Conservation (phyloP, 805 yeast genomes). For the Lachancea sp. region DNA sequence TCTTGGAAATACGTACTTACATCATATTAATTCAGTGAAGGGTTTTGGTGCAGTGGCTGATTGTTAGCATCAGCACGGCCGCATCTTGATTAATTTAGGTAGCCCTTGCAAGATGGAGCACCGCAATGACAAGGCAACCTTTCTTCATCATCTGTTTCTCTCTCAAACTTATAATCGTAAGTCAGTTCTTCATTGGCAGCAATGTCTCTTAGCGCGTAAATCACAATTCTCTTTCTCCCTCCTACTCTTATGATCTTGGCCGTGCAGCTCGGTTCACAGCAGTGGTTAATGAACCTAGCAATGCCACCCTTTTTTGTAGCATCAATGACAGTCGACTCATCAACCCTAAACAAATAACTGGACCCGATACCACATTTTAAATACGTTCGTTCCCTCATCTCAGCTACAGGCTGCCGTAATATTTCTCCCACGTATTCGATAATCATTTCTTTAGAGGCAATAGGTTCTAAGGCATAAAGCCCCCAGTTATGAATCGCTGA, state of each 20-base stretch:
- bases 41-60: no score
- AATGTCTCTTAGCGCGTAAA: slow-evolving; percentile 85
- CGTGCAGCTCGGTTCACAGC: slow-evolving; percentile 95
- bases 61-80: neutral
- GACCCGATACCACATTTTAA: slow-evolving; percentile 91
- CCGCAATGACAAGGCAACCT: slow-evolving; percentile 92
- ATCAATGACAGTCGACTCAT: slow-evolving; percentile 90
- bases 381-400: slow-evolving; percentile 80
- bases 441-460: slow-evolving; percentile 94
- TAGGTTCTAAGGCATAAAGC: slow-evolving; percentile 87
- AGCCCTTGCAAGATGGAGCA: slow-evolving; percentile 90
- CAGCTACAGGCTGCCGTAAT: slow-evolving; percentile 89
- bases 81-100: slow-evolving; percentile 48
- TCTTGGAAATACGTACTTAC: no score
- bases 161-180: slow-evolving; percentile 90
- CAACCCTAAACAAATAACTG: slow-evolving; percentile 84
- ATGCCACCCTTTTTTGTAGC: slow-evolving; percentile 97
- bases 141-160: slow-evolving; percentile 83
- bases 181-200: slow-evolving; percentile 88
- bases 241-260: slow-evolving; percentile 95
- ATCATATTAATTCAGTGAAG: no score
- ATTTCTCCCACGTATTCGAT: slow-evolving; percentile 97
- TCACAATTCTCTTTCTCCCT: slow-evolving; percentile 88
- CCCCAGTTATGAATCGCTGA: slow-evolving; percentile 99
- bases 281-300: slow-evolving; percentile 94